Conservation (phyloP, 1,139 yeast species). For the Protomyces pachydermus region DNA sequence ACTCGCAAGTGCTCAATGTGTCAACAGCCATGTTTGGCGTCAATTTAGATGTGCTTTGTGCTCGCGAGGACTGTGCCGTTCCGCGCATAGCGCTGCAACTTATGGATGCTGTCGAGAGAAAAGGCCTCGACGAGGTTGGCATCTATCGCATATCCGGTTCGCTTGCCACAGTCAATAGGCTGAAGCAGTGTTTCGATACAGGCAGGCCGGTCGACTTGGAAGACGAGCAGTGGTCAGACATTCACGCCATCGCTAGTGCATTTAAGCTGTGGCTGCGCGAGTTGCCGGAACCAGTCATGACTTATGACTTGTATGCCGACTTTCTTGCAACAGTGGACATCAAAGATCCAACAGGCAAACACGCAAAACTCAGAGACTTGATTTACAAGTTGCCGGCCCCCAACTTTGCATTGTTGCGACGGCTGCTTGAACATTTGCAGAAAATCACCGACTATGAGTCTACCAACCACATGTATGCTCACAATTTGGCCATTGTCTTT, state of each 20-base stretch:
- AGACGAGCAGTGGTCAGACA: conserved; percentile 68
- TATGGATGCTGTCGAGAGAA: conserved; percentile 67
- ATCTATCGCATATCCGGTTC: conserved; percentile 90
- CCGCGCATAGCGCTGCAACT: conserved; percentile 66
- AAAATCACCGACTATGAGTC: conserved; percentile 58
- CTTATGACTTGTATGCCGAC: conserved; percentile 53
- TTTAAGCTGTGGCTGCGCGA: conserved; percentile 82
- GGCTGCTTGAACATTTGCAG: conserved; percentile 55
- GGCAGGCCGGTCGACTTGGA: conserved; percentile 62
- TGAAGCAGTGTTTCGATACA: conserved; percentile 69
- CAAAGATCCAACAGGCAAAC: conserved; percentile 35
- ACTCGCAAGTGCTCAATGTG: neutral
- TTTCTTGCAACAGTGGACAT: conserved; percentile 41
- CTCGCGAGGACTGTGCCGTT: conserved; percentile 58
- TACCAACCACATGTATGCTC: conserved; percentile 73
- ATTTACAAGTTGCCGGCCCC: conserved; percentile 54
- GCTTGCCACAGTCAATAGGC: conserved; percentile 63
- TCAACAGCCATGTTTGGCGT: conserved; percentile 67
- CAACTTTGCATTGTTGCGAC: conserved; percentile 63
- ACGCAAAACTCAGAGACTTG: conserved; percentile 45
- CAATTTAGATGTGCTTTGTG: conserved; percentile 49
- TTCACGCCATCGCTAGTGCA: conserved; percentile 85
- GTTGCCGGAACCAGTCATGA: conserved; percentile 78
- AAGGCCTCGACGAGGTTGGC: conserved; percentile 83
- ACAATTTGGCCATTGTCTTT: conserved; percentile 83